Evolutionary conservation across 2,329 filamentous ascomycete species (phyloP), one percentile per base, ranked within the genome.

Genomic region (Colletotrichum karsti): DNA sequence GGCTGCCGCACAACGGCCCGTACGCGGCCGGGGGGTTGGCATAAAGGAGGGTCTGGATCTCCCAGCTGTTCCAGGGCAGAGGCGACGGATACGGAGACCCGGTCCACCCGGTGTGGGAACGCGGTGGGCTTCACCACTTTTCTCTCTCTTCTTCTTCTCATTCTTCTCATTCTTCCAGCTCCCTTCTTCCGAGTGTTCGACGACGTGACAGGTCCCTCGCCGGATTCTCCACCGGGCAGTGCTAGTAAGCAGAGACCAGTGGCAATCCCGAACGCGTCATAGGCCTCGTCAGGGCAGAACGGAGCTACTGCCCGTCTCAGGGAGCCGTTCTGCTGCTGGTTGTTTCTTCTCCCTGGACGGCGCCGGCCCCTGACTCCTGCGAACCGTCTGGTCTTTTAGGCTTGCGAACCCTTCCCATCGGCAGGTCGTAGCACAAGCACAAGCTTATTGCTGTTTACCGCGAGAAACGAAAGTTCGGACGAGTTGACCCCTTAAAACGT

Each of bases 191-290:
- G n/a, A n/a, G n/a, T n/a, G n/a, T n/a, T n/a, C n/a, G n/a, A n/a
- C n/a, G n/a, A n/a, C n/a, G n/a, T 18, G 37, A 42, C 39, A 30
- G 7, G 28, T 50, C n/a, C n/a, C n/a, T n/a, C n/a, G n/a, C n/a
- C 30, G 39, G 33, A 15, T 50, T 37, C 58, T 5, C 64, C 64
- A 67, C 64, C 35, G 61, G 37, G 64, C 64, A 39, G 64, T 67
- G 64, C 64, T 20, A 35, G 24, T 24, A 13, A 46, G n/a, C 39
- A 50, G 20, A 42, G 44, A 30, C 20, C 53, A 46, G 64, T 63
- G 59, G 59, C 64, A 37, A 58, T 56, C 15, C 53, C 30, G 59
- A 57, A 67, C 59, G 59, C 64, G 64, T 67, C 64, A 67, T 67
- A 48, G 53, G 53, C 64, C 64, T 67, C 64, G 64, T 67, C 53